Conservation (phyloP, 1,284 basidiomycete species). For the Cutaneotrichosporon arboriforme region DNA sequence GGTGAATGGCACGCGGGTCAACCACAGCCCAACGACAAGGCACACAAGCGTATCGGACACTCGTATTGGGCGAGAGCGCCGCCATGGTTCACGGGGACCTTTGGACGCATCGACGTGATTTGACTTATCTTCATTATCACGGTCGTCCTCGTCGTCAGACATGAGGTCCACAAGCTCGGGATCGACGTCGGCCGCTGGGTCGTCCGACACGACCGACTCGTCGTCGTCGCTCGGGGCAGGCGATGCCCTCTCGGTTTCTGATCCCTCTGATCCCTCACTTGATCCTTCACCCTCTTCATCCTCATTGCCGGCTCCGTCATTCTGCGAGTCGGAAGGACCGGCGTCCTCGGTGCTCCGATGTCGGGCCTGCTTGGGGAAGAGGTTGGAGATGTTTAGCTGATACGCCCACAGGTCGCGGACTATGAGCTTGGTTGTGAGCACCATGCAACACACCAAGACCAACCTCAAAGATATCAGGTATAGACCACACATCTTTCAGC, state of each 20-base stretch:
- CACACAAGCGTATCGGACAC: constrained; percentile 36
- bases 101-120: not conserved
- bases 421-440: constrained; percentile 53
- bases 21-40: constrained; percentile 69
- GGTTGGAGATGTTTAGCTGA: constrained; percentile 56
- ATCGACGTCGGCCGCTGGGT: not conserved
- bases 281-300: too few species aligned
- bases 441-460: constrained; percentile 17
- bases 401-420: constrained; percentile 77
- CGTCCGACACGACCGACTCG: constrained; percentile 5
- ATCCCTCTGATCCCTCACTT: not conserved
- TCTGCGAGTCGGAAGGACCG: not conserved
- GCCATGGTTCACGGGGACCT: not conserved
- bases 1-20: constrained; percentile 65
- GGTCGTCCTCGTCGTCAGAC: constrained; percentile 26
- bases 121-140: not conserved
- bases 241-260: not conserved
- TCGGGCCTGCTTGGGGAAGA: constrained; percentile 45
- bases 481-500: constrained; percentile 60
- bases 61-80: constrained; percentile 1
- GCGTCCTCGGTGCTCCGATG: not conserved
- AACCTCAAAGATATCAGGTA: constrained; percentile 76
- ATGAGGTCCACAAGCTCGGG: not conserved
- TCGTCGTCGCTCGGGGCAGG: not conserved
- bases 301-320: not conserved